These are phyloP conservation scores for Ophiostoma pallidulum DNA, from an alignment of 2,329 filamentous ascomycete genomes.

Conservation along the genomic window DNA sequence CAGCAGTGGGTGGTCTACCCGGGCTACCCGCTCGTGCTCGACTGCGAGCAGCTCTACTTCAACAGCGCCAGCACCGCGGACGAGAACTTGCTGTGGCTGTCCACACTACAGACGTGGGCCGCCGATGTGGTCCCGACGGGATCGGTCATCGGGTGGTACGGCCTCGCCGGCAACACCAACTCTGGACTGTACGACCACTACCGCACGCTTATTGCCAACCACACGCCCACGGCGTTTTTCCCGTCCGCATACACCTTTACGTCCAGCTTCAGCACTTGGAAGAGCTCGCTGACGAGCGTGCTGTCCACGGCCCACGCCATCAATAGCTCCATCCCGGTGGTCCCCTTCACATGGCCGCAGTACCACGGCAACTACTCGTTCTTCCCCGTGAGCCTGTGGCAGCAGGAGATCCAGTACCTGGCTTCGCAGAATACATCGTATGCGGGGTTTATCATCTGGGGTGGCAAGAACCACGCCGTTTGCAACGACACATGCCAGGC, in stretches of 20 bases:
- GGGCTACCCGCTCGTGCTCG: slow-evolving; percentile 11
- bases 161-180: slow-evolving; percentile 11
- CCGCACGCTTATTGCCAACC: slow-evolving; percentile 11
- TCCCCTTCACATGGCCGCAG: slow-evolving; percentile 12
- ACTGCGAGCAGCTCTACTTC: slow-evolving; percentile 12
- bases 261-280: slow-evolving; percentile 7
- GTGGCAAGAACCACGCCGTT: slow-evolving; percentile 12
- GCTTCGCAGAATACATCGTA: not conserved
- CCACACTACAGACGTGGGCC: slow-evolving; percentile 11
- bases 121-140: slow-evolving; percentile 2
- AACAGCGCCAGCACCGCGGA: slow-evolving; percentile 3
- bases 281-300: not conserved
- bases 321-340: slow-evolving; percentile 3
- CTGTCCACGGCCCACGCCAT: not conserved
- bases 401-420: slow-evolving; percentile 3
- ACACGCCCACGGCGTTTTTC: slow-evolving; percentile 11
- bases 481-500: slow-evolving; percentile 11
- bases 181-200: slow-evolving; percentile 7
- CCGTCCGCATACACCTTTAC: slow-evolving; percentile 11
- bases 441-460: slow-evolving; percentile 8
- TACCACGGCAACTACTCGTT: slow-evolving; percentile 13
- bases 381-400: slow-evolving; percentile 8
- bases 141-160: slow-evolving; percentile 11
- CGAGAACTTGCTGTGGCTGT: slow-evolving; percentile 1
- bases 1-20: slow-evolving; percentile 8